Base-by-base conservation (phyloP, 2,329 filamentous ascomycete species). In the Chaetomiaceae sp. region DNA sequence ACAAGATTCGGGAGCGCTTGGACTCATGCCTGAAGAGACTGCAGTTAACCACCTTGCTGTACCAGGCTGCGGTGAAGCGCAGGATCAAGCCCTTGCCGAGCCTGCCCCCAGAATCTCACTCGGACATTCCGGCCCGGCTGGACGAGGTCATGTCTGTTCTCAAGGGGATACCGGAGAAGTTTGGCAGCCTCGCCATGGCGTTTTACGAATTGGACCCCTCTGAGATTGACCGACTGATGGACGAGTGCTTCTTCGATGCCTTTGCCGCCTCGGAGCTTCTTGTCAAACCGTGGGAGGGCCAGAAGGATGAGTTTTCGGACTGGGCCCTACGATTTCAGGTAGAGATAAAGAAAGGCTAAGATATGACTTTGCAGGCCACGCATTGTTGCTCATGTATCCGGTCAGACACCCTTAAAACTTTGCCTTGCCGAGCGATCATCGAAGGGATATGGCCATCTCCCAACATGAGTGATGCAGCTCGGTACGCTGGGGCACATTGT, bases 291-390 rank as follows among this genome's bases (percentile, higher is more conserved):
- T 91, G 88, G 87, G 70, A 79, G 3, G 84, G 79, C 0, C 70
- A 78, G 43, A 76, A 80, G 17, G 91, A 96, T 63, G 88, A 87
- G 63, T 95, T 95, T 65, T 87, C 84, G 0, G 75, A 80, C 15
- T 95, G 91, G 91, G 82, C 79, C n/a, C 75, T 72, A 11, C 80
- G 77, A 57, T 83, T 82, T 59, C 75, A 77, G 63, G 63, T 67
- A 29, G 75, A 80, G 59, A 75, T 82, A 14, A 79, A 75, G 58
- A 79, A 77, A 64, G 51, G 43, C n/a, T 57, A 45, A 53, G 47
- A 36, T 46, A 43, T 4, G 19, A 14, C 20, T n/a, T 51, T 44
- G 20, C 14, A 19, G 22, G 5, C 38, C 5, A 17, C 15, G 4
- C 22, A 29, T 17, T 11, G 22, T 29, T 33, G 27, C 34, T n/a